A percentile compares a stretch with the other conserved stretches of the same genome.
Conservation (phyloP, 352 stramenopile species). For the Globisporangium megalacanthum region DNA sequence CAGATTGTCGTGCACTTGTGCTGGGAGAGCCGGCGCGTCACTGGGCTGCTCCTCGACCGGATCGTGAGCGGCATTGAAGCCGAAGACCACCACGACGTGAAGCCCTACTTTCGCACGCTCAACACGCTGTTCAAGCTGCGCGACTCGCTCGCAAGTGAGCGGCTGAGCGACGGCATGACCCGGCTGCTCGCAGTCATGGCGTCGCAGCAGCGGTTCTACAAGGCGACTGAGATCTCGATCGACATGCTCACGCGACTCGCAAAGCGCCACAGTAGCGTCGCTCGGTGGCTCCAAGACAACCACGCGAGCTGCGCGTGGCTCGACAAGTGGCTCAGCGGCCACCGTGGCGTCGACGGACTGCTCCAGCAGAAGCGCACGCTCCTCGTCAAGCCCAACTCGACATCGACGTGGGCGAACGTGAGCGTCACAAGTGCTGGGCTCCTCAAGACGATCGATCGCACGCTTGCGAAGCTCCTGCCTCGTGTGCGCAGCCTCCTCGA, state of each 20-base stretch:
- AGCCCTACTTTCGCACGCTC: slow-evolving; percentile 85
- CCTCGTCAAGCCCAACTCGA: slow-evolving; percentile 84
- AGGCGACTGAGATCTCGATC: slow-evolving; percentile 79
- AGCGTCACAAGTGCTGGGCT: slow-evolving; percentile 45
- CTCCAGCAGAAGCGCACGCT: slow-evolving; percentile 71
- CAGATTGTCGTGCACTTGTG: slow-evolving; percentile 75
- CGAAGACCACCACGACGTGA: slow-evolving; percentile 83
- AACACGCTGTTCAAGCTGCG: slow-evolving; percentile 75
- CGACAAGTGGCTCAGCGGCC: slow-evolving; percentile 72
- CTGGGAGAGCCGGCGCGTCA: slow-evolving; percentile 67
- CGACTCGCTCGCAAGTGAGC: slow-evolving; percentile 56
- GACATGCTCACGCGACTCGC: slow-evolving; percentile 82
- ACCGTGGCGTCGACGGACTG: slow-evolving; percentile 59
- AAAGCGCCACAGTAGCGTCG: slow-evolving; percentile 64
- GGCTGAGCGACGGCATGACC: slow-evolving; percentile 63
- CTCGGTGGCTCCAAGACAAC: slow-evolving; percentile 64
- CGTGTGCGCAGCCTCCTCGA: slow-evolving; percentile 52
- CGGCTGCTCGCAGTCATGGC: slow-evolving; percentile 73
- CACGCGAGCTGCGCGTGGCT: slow-evolving; percentile 68
- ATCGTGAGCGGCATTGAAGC: slow-evolving; percentile 73
- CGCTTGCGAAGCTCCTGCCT: slow-evolving; percentile 49
- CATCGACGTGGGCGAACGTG: slow-evolving; percentile 73
- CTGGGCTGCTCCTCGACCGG: slow-evolving; percentile 46
- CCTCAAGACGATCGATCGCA: slow-evolving; percentile 59
- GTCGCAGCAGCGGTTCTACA: slow-evolving; percentile 83